Percentiles rank a stretch among this genome's conserved stretches.
Conservation (phyloP, 768 basidiomycete genomes). For the Amanita phalloides region DNA sequence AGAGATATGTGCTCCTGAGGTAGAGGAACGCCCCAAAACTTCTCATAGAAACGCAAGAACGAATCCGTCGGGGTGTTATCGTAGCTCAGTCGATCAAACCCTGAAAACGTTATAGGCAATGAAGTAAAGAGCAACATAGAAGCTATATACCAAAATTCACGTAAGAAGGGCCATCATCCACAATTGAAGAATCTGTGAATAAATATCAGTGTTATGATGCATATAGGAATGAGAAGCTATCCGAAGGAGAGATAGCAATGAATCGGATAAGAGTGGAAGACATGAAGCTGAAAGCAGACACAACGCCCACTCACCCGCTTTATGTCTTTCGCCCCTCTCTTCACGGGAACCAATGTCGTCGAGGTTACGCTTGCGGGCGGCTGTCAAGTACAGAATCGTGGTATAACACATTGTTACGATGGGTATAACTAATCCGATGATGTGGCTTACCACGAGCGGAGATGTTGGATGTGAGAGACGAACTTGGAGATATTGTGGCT, state of each 20-base stretch:
- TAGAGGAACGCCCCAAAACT: not conserved
- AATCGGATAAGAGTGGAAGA: not conserved
- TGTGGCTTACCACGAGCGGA: not conserved
- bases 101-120: not conserved
- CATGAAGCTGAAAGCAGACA: not conserved
- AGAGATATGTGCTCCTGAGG: slow-evolving; percentile 1
- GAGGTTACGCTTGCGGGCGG: not conserved
- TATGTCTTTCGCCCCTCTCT: not conserved
- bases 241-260: not conserved
- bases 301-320: not conserved
- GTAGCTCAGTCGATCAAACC: not conserved
- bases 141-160: not conserved
- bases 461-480: not conserved
- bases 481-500: not conserved
- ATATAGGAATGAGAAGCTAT: slow-evolving; percentile 1
- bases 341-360: not conserved
- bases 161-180: slow-evolving; percentile 1
- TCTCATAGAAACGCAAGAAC: not conserved
- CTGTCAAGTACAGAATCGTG: not conserved
- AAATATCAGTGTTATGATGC: not conserved
- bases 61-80: not conserved
- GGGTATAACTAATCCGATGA: not conserved
- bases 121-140: not conserved
- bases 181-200: not conserved
- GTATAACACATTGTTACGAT: no score